These are phyloP conservation scores for Leishmania aethiopica DNA, from an alignment of 208 protist genomes.

Conservation along the genomic window DNA sequence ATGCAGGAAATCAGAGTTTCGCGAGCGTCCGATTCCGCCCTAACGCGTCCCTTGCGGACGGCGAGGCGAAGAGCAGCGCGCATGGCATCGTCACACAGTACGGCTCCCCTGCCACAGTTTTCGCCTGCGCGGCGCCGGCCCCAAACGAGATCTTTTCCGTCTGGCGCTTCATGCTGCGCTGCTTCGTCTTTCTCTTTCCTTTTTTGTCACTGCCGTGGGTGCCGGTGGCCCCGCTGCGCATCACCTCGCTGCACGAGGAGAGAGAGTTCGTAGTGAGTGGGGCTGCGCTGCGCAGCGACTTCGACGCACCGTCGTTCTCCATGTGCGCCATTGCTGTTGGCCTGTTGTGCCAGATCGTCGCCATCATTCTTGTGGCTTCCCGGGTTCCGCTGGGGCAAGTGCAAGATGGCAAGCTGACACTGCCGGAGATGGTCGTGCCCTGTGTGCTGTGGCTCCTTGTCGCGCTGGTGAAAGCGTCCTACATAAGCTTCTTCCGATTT, in stretches of 20 bases:
- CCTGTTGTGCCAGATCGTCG: conserved; percentile 46
- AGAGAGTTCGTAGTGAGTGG: conserved; percentile 85
- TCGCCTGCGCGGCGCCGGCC: conserved; percentile 54
- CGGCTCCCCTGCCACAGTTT: conserved; percentile 42
- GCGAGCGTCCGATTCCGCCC: conserved; percentile 19
- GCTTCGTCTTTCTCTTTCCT: conserved; percentile 73
- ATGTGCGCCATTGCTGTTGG: conserved; percentile 51
- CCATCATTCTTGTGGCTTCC: conserved; percentile 59
- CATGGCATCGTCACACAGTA: conserved; percentile 5
- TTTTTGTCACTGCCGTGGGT: conserved; percentile 67
- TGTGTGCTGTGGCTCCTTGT: conserved; percentile 65
- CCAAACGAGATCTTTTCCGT: conserved; percentile 59
- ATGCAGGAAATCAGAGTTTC: conserved; percentile 24
- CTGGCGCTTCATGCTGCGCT: conserved; percentile 33
- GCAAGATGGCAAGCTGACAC: conserved; percentile 49
- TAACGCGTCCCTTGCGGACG: conserved; percentile 16
- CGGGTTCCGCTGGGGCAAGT: conserved; percentile 43
- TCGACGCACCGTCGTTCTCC: conserved; percentile 56
- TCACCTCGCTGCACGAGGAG: conserved; percentile 69
- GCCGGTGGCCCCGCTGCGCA: conserved; percentile 55
- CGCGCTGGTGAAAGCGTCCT: conserved; percentile 49
- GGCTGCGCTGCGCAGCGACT: conserved; percentile 62
- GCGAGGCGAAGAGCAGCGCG: conserved; percentile 14
- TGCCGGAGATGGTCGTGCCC: conserved; percentile 68
- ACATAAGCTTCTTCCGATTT: conserved; percentile 59